These are phyloP conservation scores for Populus nigra DNA, from an alignment of 345 rosid genomes.

Conservation along the genomic window DNA sequence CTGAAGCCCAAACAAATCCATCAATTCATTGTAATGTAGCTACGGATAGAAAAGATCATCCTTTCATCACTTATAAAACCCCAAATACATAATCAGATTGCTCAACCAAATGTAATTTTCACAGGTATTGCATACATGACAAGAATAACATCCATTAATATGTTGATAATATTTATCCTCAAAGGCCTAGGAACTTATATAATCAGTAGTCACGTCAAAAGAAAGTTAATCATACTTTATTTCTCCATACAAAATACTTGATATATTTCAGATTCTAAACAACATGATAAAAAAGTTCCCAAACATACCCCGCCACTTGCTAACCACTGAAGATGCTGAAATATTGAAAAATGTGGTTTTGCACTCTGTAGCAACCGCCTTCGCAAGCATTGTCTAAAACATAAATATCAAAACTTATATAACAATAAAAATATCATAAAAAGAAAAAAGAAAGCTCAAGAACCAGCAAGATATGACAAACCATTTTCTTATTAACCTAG, in stretches of 20 bases:
- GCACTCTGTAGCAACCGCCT: constrained; percentile 99
- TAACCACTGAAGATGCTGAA: constrained; percentile 95
- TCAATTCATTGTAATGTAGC: not conserved
- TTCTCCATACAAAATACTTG: not conserved
- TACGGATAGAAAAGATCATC: not conserved
- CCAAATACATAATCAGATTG: not conserved
- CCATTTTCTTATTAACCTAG: not conserved
- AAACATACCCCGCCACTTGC: constrained; percentile 94
- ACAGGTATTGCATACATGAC: not conserved
- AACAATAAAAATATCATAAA: not conserved
- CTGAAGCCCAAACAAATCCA: not conserved
- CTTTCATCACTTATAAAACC: not conserved
- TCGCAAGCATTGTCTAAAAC: constrained; percentile 96
- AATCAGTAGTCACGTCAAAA: not conserved
- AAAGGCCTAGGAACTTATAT: not conserved
- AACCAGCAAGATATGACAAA: not conserved
- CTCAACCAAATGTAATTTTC: not conserved
- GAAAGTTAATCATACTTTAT: not conserved
- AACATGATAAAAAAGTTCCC: not conserved
- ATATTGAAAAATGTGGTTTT: constrained; percentile 96
- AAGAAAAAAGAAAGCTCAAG: not conserved
- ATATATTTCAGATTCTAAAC: not conserved
- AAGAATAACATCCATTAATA: not conserved
- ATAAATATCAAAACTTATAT: constrained; percentile 14
- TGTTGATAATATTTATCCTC: not conserved